A percentile compares a stretch with the other conserved stretches of the same genome.
phyloP scores from a whole-genome alignment of 495 filamentous ascomycete genomes.

The Paragyromitra xinjiangensis region DNA sequence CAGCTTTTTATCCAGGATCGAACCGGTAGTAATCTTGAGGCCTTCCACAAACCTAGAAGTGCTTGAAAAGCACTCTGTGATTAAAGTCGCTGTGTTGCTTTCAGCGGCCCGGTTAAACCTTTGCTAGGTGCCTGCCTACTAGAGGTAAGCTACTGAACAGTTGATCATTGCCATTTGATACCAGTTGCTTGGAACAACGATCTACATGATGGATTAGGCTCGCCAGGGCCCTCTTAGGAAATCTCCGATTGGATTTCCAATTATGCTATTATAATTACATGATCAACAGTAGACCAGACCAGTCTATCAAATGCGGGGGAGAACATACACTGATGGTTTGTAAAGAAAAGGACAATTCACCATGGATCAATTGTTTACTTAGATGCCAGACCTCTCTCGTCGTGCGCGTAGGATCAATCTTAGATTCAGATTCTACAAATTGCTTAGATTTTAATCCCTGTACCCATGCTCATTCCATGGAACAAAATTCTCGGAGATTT shows the following conservation, averaged over 20 bases:
- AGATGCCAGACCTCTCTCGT: not conserved
- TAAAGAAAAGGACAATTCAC: not conserved
- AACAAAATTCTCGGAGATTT: not conserved
- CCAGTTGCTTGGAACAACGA: not conserved
- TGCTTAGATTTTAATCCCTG: not conserved
- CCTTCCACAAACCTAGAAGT: not conserved
- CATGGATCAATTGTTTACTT: not conserved
- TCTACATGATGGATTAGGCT: not conserved
- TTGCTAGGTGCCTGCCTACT: not conserved
- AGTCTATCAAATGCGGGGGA: constrained; percentile 1
- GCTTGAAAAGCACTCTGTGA: not conserved
- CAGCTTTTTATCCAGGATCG: constrained; percentile 15
- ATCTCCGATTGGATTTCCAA: constrained; percentile 27
- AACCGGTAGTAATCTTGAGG: not conserved
- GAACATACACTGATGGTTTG: not conserved
- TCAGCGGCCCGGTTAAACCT: constrained; percentile 28
- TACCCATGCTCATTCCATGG: not conserved
- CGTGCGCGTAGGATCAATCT: not conserved
- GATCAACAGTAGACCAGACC: constrained; percentile 18
- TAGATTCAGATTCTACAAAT: not conserved
- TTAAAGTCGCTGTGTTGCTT: not conserved
- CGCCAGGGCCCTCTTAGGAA: not conserved
- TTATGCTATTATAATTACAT: constrained; percentile 26
- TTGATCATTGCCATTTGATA: constrained; percentile 13
- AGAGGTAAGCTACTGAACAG: not conserved